Base-by-base conservation (phyloP, 2,329 filamentous ascomycete genomes). In the Diplocarpon rosae region DNA sequence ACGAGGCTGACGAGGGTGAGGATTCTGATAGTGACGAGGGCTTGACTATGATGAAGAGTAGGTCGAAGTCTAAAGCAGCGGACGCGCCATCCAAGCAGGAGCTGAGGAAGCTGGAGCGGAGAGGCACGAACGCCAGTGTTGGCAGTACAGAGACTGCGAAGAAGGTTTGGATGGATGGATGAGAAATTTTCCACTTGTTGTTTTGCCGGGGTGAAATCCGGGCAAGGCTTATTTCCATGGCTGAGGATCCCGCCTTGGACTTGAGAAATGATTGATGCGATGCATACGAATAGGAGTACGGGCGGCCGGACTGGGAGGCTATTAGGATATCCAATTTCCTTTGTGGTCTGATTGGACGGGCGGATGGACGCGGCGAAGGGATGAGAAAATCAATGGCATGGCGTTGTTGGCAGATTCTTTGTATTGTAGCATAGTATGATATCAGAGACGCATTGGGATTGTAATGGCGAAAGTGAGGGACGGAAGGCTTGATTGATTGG, bases 61-160 rank as follows among this genome's bases (percentile, higher is more conserved):
- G 69, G 57, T 67, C 67, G 47, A 59, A 62, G 16, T 39, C 60
- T 1, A 73, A 68, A 59, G 66, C 66, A 47, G 7, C 27, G 65
- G 28, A 31, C 17, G 13, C 12, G 11, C 40, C 33, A 30, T n/a
- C 15, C 2, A 63, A 68, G 2, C 65, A 35, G 1, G 45, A 64
- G n/a, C 24, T 41, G n/a, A 43, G 36, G 17, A 43, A 39, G 27
- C 20, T 40, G 27, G 52, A 48, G 48, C 67, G 76, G 45, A 69
- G 77, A 28, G 73, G 76, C 52, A 80, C 76, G 1, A 76, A 78
- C 52, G 73, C 72, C 1, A 78, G 74, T 52, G 72, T 75, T 24
- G 73, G 71, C 28, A 80, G 76, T 56, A 78, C 74, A 1, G 77
- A 80, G 53, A 81, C 77, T 35, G 77, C 77, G 32, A 80, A 78